Evolutionary conservation across 345 rosid genomes (phyloP), one percentile per base, ranked within the genome.

Genomic region (Erysimum cheiranthoides): DNA sequence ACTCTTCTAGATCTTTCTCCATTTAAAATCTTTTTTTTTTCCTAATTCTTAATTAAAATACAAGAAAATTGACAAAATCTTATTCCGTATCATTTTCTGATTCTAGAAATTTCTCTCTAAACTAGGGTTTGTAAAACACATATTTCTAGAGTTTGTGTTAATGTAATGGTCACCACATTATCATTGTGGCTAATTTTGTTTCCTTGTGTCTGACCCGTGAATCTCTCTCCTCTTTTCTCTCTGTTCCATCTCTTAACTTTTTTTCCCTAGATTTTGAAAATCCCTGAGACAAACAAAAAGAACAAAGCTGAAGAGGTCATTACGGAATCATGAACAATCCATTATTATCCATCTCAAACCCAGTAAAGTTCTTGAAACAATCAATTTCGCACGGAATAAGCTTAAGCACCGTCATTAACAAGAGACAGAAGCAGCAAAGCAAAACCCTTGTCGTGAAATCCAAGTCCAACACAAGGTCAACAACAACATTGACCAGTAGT

Each of bases 401-500:
- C 27, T 10, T 40, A 52, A 40, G 42, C 70, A 62, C 45, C 3
- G 63, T 66, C 59, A 27, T 60, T 52, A 54, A 57, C 40, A 80
- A 39, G 64, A 68, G 66, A 54, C 79, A 73, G 1, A 42, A 56
- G 35, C 31, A 11, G 2, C 67, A 30, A 51, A 67, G 4, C 54
- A 58, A 31, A 67, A 56, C 78, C 56, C 73, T 77, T 68, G 28
- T 73, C 16, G 49, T 76, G n/a, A 71, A 75, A 28, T 67, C 83
- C 38, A 70, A 77, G 21, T 67, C 83, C 39, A 58, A 74, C 10
- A 39, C 43, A 52, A 76, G 75, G 82, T 40, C 79, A 51, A 70
- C 61, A 17, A 63, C 79, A 59, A 51, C 69, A 46, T 73, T 75
- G 10, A 49, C 61, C 14, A 81, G 70, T 38, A 66, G 81, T 17